These are phyloP conservation scores for Ascomycota sp. DNA, from an alignment of 2,329 filamentous ascomycete species.

Conservation along the genomic window DNA sequence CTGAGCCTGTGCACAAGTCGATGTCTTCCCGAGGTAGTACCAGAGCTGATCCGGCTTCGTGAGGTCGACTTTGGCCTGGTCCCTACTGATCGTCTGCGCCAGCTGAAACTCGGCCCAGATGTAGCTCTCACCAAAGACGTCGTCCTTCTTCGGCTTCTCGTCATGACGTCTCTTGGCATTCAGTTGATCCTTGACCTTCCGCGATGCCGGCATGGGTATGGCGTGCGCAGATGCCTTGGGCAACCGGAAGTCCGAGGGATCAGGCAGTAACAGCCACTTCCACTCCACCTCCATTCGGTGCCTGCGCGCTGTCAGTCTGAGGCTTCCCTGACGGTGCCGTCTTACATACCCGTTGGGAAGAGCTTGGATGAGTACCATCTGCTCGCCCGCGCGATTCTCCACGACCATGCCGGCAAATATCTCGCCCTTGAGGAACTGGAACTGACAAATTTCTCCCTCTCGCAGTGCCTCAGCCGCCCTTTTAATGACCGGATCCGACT, in stretches of 20 bases:
- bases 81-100: constrained; percentile 33
- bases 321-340: too few relatives aligned
- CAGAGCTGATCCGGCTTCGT: constrained; percentile 57
- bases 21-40: constrained; percentile 71
- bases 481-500: constrained; percentile 47
- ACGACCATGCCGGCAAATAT: constrained; percentile 81
- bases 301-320: constrained; percentile 29
- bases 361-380: constrained; percentile 59
- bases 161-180: constrained; percentile 43
- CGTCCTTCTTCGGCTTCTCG: constrained; percentile 43
- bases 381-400: constrained; percentile 60
- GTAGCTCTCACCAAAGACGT: constrained; percentile 45
- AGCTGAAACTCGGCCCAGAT: constrained; percentile 67
- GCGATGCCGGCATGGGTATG: constrained; percentile 45
- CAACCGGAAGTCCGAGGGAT: constrained; percentile 48
- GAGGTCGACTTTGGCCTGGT: constrained; percentile 51
- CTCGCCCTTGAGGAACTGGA: constrained; percentile 66
- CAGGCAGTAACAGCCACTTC: constrained; percentile 62
- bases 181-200: constrained; percentile 43
- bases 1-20: constrained; percentile 76
- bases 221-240: constrained; percentile 58
- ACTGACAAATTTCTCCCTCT: constrained; percentile 61
- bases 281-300: constrained; percentile 62
- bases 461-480: constrained; percentile 48
- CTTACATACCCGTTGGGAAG: constrained; percentile 62